Percentiles rank a stretch among this genome's conserved stretches.
phyloP scores from a whole-genome alignment of 768 basidiomycete genomes.

The Myochromella boudieri region DNA sequence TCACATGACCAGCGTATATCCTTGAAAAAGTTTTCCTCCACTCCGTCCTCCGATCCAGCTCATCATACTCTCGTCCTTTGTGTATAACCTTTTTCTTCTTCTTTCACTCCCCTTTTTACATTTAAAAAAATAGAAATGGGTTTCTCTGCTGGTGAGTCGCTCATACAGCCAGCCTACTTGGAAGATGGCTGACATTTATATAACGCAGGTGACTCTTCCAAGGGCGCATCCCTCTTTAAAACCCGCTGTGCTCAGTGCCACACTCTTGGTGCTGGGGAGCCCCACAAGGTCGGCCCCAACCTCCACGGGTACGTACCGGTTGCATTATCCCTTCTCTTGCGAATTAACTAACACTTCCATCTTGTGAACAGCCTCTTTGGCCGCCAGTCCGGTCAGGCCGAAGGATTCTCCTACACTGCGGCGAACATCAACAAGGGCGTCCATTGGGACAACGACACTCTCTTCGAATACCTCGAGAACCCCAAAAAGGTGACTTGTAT shows the following conservation, averaged over 20 bases:
- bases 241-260: conserved; percentile 96
- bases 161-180: conserved; percentile 44
- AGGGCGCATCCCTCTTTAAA: conserved; percentile 96
- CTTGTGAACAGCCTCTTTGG: conserved; percentile 83
- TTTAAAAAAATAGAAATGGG: conserved; percentile 34
- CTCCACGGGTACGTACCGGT: conserved; percentile 73
- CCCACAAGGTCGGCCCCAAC: conserved; percentile 93
- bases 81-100: conserved; percentile 16
- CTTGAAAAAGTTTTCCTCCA: conserved; percentile 17
- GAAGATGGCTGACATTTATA: neutral
- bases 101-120: conserved; percentile 3
- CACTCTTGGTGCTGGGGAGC: conserved; percentile 74
- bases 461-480: conserved; percentile 95
- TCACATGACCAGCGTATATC: conserved; percentile 15
- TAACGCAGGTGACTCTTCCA: conserved; percentile 72
- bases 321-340: neutral
- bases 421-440: conserved; percentile 96
- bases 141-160: conserved; percentile 39
- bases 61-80: conserved; percentile 16
- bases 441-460: conserved; percentile 80
- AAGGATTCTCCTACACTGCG: conserved; percentile 88
- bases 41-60: conserved; percentile 5
- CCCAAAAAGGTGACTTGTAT: conserved; percentile 78
- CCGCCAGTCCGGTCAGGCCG: conserved; percentile 82
- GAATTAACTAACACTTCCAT: conserved; percentile 2